Evolutionary conservation across 352 stramenopile genomes (phyloP), one percentile per base, ranked within the genome.

Genomic region (Blastocystis sp.): DNA sequence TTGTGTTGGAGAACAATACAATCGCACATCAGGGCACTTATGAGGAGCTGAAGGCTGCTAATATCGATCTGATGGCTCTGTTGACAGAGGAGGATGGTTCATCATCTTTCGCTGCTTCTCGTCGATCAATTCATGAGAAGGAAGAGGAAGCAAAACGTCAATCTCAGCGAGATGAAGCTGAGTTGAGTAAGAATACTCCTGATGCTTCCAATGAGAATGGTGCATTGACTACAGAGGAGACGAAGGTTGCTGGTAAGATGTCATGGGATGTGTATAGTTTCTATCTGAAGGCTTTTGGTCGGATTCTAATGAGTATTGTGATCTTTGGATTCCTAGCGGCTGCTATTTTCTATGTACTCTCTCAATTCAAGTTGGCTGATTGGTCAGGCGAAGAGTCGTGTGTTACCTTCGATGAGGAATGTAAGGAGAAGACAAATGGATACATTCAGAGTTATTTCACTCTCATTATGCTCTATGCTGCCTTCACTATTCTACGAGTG

Each of bases 21-120:
- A 92, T 91, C 88, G 90, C 91, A 0, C 92, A 94, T 37, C 80
- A 93, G 58, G 95, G 93, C 0, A 90, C 91, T 12, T 97, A 92
- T 88, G 49, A 86, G 14, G 89, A 92, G 9, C 88, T 93, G 0
- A 88, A 89, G 29, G 6, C 86, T 65, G 19, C 39, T n/a, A 86
- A 87, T 42, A 78, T 89, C 37, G 91, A 61, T 89, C 91, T 89
- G 81, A 37, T 90, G 11, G 86, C 93, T 9, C 90, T 97, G 1
- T 91, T 94, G 78, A 89, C 27, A 7, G 86, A 92, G 63, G 73
- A 27, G 91, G 61, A 63, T 21, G 42, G 61, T 21, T 65, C 42
- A 51, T 37, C 27, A n/a, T 65, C 46, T 7, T 75, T 65, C 46
- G 4, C 14, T 11, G 4, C 46, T 29, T 75, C 46, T 27, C 4